Percentiles rank a stretch among this genome's conserved stretches.
Conservation (phyloP, 331 rosid species). For the Quercus phellos region DNA sequence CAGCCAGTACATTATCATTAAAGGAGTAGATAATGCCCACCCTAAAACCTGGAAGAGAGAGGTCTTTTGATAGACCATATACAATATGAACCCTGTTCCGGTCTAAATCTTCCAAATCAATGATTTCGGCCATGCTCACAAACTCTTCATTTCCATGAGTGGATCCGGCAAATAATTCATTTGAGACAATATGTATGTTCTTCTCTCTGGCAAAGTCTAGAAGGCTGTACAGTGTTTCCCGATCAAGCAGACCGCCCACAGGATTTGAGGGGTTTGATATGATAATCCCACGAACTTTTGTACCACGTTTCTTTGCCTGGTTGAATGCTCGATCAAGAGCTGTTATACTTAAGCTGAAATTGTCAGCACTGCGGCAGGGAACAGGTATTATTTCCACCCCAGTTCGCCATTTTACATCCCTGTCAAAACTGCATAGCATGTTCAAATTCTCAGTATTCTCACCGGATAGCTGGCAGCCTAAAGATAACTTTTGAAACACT, state of each 20-base stretch:
- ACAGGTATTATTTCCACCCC: slow-evolving; percentile 75
- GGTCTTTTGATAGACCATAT: slow-evolving; percentile 66
- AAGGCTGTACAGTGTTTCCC: slow-evolving; percentile 57
- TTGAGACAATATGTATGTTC: slow-evolving; percentile 80
- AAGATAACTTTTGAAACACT: slow-evolving; percentile 7
- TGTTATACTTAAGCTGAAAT: slow-evolving; percentile 51
- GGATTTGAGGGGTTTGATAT: slow-evolving; percentile 80
- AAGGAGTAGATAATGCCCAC: slow-evolving; percentile 69
- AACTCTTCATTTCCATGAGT: slow-evolving; percentile 49
- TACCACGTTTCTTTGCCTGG: slow-evolving; percentile 82
- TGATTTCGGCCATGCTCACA: slow-evolving; percentile 81
- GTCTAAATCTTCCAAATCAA: slow-evolving; percentile 57
- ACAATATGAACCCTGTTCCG: slow-evolving; percentile 78
- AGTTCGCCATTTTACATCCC: slow-evolving; percentile 70
- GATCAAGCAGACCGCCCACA: slow-evolving; percentile 55
- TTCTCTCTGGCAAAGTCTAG: slow-evolving; percentile 89
- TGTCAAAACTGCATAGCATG: slow-evolving; percentile 61
- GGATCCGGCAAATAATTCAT: slow-evolving; percentile 66
- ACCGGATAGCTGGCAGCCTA: neutral
- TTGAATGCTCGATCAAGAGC: slow-evolving; percentile 73
- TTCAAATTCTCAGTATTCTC: slow-evolving; percentile 31
- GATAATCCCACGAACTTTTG: slow-evolving; percentile 75
- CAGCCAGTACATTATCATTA: slow-evolving; percentile 60
- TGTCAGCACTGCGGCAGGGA: slow-evolving; percentile 75
- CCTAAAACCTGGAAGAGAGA: slow-evolving; percentile 70